Conservation (phyloP, 495 filamentous ascomycete species). For the Penicillium subrubescens region DNA sequence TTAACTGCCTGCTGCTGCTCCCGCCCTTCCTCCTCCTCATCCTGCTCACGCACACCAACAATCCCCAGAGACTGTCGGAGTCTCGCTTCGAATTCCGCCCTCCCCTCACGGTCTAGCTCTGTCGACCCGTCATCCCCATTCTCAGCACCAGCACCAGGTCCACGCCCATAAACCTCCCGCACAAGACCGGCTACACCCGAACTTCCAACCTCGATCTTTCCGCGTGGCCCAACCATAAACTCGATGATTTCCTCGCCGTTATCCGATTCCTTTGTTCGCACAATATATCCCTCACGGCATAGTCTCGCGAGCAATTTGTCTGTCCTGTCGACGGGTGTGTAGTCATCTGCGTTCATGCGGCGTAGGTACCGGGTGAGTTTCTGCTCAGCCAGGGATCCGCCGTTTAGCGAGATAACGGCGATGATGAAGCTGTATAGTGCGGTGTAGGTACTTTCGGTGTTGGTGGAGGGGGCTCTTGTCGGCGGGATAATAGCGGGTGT, state of each 20-base stretch:
- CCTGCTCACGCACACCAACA: not conserved
- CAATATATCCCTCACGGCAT: slow-evolving; percentile 79
- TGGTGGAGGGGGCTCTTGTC: slow-evolving; percentile 60
- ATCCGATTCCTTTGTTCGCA: slow-evolving; percentile 67
- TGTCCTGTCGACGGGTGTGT: slow-evolving; percentile 75
- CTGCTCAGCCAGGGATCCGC: slow-evolving; percentile 70
- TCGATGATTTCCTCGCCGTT: slow-evolving; percentile 74
- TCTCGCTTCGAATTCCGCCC: slow-evolving; percentile 35
- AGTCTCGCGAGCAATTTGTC: slow-evolving; percentile 75
- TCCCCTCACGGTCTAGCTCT: slow-evolving; percentile 33
- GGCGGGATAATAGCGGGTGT: slow-evolving; percentile 66
- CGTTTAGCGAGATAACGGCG: slow-evolving; percentile 70
- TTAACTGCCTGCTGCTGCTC: not conserved
- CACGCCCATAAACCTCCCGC: slow-evolving; percentile 56
- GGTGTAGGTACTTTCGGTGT: slow-evolving; percentile 74
- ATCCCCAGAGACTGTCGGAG: slow-evolving; percentile 37
- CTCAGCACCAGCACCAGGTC: not conserved
- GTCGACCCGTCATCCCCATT: slow-evolving; percentile 45
- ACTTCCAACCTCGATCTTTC: slow-evolving; percentile 81
- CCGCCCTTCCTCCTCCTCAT: not conserved
- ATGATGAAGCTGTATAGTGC: slow-evolving; percentile 80
- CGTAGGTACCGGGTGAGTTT: slow-evolving; percentile 73
- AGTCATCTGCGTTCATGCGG: slow-evolving; percentile 73
- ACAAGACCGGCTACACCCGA: slow-evolving; percentile 72
- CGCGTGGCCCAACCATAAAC: slow-evolving; percentile 79